Evolutionary conservation across 768 basidiomycete species (phyloP).

Genomic region (Leccinum truebloodii): DNA sequence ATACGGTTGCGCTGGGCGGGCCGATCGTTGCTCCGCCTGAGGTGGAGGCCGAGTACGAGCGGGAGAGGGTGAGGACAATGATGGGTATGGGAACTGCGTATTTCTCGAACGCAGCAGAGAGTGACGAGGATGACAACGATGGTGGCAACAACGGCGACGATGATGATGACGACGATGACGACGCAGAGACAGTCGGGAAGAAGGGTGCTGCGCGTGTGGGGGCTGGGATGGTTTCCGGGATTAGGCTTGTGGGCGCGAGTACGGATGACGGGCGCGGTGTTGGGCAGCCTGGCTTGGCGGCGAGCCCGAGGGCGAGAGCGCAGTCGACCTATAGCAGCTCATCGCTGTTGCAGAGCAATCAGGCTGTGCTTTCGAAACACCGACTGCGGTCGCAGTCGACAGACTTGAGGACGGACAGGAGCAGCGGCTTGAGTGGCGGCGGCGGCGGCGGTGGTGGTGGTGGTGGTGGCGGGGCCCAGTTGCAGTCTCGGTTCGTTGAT

Average conservation of each 20-base stretch:
- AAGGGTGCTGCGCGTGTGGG: constrained; percentile 33
- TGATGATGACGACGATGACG: not conserved
- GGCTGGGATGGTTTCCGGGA: constrained; percentile 26
- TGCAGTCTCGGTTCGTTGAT: constrained; percentile 63
- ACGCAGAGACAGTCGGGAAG: constrained; percentile 60
- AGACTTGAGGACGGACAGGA: constrained; percentile 29
- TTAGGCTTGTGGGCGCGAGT: constrained; percentile 31
- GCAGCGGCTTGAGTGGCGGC: not conserved
- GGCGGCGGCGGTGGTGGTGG: not conserved
- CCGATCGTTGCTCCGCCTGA: constrained; percentile 52
- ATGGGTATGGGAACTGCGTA: constrained; percentile 45
- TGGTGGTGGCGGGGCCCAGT: constrained; percentile 9
- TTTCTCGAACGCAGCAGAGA: constrained; percentile 43
- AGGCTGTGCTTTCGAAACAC: constrained; percentile 25
- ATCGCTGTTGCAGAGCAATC: constrained; percentile 32
- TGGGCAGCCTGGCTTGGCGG: constrained; percentile 6
- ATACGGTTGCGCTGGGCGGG: constrained; percentile 82
- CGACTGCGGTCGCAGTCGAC: constrained; percentile 43
- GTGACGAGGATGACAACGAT: constrained; percentile 32
- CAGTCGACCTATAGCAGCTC: constrained; percentile 57
- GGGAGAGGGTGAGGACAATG: constrained; percentile 25
- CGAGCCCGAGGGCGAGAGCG: constrained; percentile 44
- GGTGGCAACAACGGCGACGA: constrained; percentile 26
- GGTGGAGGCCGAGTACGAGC: constrained; percentile 31
- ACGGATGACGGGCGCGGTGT: constrained; percentile 19